A percentile compares a stretch with the other conserved stretches of the same genome.
These are phyloP conservation scores for Schoenoplectus triqueter DNA, from an alignment of 202 grass and related monocot species.

Conservation along the genomic window DNA sequence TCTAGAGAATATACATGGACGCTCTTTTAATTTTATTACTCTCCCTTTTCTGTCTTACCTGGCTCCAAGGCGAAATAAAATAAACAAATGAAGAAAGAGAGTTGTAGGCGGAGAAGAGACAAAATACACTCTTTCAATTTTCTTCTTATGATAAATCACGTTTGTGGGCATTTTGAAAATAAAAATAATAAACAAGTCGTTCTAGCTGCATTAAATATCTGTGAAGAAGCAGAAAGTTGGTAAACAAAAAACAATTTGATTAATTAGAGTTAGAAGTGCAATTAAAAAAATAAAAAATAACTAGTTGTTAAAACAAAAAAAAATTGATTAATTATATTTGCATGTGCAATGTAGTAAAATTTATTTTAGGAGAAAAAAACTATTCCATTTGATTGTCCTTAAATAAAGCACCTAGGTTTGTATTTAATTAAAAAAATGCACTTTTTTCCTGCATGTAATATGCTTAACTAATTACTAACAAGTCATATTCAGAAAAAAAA, in stretches of 20 bases:
- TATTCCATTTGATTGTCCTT: neutral
- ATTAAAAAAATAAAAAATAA: too few relatives aligned
- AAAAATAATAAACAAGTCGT: neutral
- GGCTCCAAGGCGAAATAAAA: neutral
- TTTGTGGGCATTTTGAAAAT: neutral
- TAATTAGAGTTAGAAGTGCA: neutral
- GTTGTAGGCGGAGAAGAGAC: slow-evolving; percentile 28
- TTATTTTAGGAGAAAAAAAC: neutral
- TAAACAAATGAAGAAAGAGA: slow-evolving; percentile 5
- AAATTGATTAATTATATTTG: too few relatives aligned
- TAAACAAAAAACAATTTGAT: neutral
- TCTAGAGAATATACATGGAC: neutral
- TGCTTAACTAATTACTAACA: neutral
- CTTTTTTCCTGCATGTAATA: slow-evolving; percentile 13
- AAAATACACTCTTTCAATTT: neutral
- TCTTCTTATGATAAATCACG: neutral
- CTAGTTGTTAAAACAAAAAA: too few relatives aligned
- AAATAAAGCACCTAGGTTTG: neutral
- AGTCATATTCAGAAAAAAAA: neutral
- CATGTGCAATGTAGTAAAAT: neutral
- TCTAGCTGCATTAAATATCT: neutral
- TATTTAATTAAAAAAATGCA: neutral
- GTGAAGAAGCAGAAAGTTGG: neutral
- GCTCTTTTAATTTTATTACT: neutral
- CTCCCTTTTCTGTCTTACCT: neutral